phyloP scores from a whole-genome alignment of 2,329 filamentous ascomycete genomes.

The Chrysoporthe cubensis region DNA sequence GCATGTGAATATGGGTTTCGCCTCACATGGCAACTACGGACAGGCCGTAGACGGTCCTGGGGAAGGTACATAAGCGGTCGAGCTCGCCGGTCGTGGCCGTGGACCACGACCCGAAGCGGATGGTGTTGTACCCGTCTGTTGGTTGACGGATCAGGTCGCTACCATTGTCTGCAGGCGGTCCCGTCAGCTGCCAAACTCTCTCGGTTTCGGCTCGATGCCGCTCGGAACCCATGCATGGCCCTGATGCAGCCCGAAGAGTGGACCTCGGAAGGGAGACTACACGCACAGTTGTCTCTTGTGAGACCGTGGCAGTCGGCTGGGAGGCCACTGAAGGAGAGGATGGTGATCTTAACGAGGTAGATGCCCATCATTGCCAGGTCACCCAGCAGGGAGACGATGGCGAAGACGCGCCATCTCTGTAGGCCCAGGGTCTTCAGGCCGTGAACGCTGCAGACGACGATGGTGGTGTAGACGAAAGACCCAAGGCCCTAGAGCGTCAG shows the following conservation, averaged over 20 bases:
- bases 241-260: background rate
- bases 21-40: constrained; percentile 31
- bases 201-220: background rate
- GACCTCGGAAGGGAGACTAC: background rate
- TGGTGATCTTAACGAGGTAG: constrained; percentile 32
- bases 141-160: constrained; percentile 27
- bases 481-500: constrained; percentile 27
- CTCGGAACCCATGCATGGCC: background rate
- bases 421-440: constrained; percentile 29
- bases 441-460: constrained; percentile 30
- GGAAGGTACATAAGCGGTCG: constrained; percentile 28
- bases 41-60: constrained; percentile 30
- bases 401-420: constrained; percentile 29
- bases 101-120: constrained; percentile 23
- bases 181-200: background rate
- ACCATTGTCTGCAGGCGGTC: constrained; percentile 13
- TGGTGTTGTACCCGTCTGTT: constrained; percentile 24
- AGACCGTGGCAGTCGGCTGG: constrained; percentile 29
- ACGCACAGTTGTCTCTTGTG: constrained; percentile 28
- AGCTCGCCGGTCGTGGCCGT: constrained; percentile 25
- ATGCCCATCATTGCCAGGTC: constrained; percentile 34
- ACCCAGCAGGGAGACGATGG: constrained; percentile 30
- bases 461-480: constrained; percentile 31
- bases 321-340: constrained; percentile 29
- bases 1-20: background rate